These are phyloP conservation scores for Phaeosphaeria sp. DNA, from an alignment of 2,329 filamentous ascomycete genomes.

Conservation along the genomic window DNA sequence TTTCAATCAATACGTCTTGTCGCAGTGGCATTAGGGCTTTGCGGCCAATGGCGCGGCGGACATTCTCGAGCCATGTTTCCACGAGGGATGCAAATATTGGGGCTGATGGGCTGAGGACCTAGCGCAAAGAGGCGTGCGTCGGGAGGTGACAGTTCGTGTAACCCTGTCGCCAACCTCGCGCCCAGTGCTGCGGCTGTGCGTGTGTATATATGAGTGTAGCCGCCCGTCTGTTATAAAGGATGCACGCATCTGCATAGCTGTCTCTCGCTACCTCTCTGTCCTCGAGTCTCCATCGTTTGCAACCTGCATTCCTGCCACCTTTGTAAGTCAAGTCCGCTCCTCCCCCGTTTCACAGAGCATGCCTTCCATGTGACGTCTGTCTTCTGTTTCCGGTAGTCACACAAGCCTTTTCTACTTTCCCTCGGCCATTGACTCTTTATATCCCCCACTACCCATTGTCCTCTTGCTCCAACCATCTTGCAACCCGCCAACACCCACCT, in stretches of 20 bases:
- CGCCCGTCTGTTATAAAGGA: slow-evolving; percentile 5
- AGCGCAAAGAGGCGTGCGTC: not conserved
- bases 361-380: slow-evolving; percentile 3
- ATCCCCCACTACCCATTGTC: not conserved
- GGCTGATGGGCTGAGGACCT: not conserved
- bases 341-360: not conserved
- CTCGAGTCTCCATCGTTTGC: not conserved
- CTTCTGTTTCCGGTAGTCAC: slow-evolving; percentile 3
- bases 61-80: not conserved
- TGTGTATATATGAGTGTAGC: slow-evolving; percentile 20
- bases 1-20: not conserved
- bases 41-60: not conserved
- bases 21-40: not conserved
- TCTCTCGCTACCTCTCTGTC: not conserved
- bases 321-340: slow-evolving; percentile 1
- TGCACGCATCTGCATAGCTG: not conserved
- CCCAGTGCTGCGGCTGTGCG: slow-evolving; percentile 16
- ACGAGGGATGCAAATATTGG: not conserved
- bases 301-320: not conserved
- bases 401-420: not conserved
- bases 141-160: not conserved
- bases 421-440: not conserved
- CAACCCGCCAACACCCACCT: slow-evolving; percentile 12
- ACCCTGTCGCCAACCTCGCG: slow-evolving; percentile 18
- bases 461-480: not conserved